These are phyloP conservation scores for Stropharia rugosoannulata DNA, from an alignment of 768 basidiomycete species.

Conservation along the genomic window DNA sequence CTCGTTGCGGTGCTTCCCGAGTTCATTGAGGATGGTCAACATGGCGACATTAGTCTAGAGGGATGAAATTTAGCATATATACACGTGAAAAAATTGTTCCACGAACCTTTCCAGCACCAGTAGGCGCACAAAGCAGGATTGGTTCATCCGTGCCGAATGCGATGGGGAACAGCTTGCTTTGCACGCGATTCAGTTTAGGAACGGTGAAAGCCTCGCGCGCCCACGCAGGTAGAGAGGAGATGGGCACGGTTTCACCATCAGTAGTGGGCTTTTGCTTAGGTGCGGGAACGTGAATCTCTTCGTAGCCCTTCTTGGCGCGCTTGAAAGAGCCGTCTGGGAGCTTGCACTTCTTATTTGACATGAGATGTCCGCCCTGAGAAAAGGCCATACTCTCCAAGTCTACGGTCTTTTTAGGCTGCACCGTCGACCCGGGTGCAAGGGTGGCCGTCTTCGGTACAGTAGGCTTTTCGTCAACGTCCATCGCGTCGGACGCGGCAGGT, in stretches of 20 bases:
- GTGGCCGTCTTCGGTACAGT: slow-evolving; percentile 82
- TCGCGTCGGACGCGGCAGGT: slow-evolving; percentile 49
- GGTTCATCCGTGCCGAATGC: slow-evolving; percentile 97
- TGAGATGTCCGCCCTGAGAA: slow-evolving; percentile 91
- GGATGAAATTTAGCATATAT: slow-evolving; percentile 12
- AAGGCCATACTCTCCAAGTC: slow-evolving; percentile 97
- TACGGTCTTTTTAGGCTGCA: slow-evolving; percentile 81
- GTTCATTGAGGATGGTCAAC: slow-evolving; percentile 89
- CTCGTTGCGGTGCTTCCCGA: slow-evolving; percentile 85
- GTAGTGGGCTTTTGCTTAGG: slow-evolving; percentile 73
- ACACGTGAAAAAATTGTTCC: not conserved
- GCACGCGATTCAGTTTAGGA: slow-evolving; percentile 82
- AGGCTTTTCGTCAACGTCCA: slow-evolving; percentile 71
- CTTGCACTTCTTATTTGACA: slow-evolving; percentile 99
- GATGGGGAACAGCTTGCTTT: slow-evolving; percentile 89
- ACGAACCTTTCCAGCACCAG: slow-evolving; percentile 93
- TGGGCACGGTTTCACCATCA: slow-evolving; percentile 69
- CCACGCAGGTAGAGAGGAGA: slow-evolving; percentile 81
- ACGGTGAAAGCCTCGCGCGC: slow-evolving; percentile 85
- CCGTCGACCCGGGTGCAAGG: slow-evolving; percentile 80
- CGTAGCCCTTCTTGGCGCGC: slow-evolving; percentile 92
- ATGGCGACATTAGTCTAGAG: slow-evolving; percentile 95
- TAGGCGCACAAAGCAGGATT: slow-evolving; percentile 93
- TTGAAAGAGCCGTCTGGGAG: slow-evolving; percentile 98
- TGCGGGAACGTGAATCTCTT: slow-evolving; percentile 96